These are phyloP conservation scores for Mangifera indica DNA, from an alignment of 345 rosid genomes.

Conservation along the genomic window DNA sequence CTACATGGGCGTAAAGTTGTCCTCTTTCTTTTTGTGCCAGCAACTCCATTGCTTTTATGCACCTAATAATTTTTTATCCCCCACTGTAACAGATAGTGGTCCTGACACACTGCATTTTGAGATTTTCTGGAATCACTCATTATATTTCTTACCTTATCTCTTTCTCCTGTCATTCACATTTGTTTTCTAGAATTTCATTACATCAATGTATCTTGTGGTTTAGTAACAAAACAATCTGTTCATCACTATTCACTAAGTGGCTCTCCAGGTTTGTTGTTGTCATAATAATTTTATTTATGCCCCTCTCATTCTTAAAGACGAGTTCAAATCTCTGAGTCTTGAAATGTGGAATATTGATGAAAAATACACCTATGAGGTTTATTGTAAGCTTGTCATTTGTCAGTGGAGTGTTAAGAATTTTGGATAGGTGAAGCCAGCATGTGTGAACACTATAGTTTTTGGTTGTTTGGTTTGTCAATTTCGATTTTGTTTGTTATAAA, in stretches of 20 bases:
- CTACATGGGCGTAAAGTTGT: too few species aligned
- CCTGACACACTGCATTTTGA: too few species aligned
- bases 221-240: not conserved
- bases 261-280: not conserved
- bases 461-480: not conserved
- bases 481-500: constrained; percentile 6
- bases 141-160: too few species aligned
- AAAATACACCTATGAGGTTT: not conserved
- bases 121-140: too few species aligned
- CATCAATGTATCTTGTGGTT: too few species aligned
- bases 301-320: not conserved
- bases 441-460: not conserved
- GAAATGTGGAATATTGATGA: not conserved
- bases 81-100: too few species aligned
- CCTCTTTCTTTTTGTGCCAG: too few species aligned
- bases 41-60: too few species aligned
- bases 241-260: not conserved
- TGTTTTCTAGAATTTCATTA: not conserved
- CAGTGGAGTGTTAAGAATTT: not conserved
- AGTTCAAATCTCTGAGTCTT: not conserved
- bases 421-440: not conserved
- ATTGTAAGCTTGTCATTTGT: not conserved
- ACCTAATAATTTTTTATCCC: too few species aligned
- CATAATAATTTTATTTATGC: not conserved
- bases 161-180: too few species aligned